phyloP scores from a whole-genome alignment of 345 rosid genomes.

The Populus deltoides region DNA sequence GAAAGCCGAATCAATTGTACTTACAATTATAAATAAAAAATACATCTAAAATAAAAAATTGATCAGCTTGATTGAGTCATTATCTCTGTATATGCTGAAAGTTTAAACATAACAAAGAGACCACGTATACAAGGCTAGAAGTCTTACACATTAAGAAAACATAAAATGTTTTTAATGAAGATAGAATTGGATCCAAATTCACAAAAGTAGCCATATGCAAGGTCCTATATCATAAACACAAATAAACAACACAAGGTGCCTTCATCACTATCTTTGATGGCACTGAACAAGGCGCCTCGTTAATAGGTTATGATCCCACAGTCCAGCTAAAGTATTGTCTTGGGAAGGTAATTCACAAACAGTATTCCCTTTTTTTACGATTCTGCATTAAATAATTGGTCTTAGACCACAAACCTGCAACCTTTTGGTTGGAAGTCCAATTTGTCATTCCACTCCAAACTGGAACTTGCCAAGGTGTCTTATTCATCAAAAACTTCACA shows the following conservation, averaged over 20 bases:
- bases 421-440: too few species aligned
- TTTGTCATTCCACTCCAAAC: too few species aligned
- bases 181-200: not conserved
- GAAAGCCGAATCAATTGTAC: not conserved
- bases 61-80: not conserved
- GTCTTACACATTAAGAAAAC: not conserved
- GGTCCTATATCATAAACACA: not conserved
- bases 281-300: too few species aligned
- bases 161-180: not conserved
- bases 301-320: too few species aligned
- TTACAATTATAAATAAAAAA: not conserved
- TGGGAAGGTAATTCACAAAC: not conserved
- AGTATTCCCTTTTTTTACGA: too few species aligned
- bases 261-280: too few species aligned
- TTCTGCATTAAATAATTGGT: not conserved
- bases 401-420: not conserved
- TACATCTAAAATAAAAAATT: too few species aligned
- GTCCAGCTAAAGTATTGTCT: not conserved
- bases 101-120: not conserved
- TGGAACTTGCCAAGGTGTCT: not conserved
- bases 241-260: not conserved
- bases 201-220: not conserved
- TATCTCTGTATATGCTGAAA: not conserved
- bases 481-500: not conserved
- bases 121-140: not conserved